phyloP scores from a whole-genome alignment of 139 green algal genomes.

The Zygnema cylindricum region DNA sequence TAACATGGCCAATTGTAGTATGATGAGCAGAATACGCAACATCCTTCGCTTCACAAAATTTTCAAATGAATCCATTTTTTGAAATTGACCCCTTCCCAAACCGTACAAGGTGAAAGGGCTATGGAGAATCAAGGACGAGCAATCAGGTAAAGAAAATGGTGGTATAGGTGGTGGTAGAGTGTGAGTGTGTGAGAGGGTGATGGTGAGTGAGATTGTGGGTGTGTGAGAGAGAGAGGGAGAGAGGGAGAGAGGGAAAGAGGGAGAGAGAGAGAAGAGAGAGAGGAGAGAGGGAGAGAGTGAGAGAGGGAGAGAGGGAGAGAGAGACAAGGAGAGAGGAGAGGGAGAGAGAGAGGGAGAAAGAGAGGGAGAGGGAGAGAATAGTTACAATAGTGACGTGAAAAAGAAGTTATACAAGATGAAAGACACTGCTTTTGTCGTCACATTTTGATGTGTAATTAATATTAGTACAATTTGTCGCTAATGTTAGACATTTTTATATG shows the following conservation, averaged over 20 bases:
- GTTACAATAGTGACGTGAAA: not conserved
- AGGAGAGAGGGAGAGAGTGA: not conserved
- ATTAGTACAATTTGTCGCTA: too few relatives aligned
- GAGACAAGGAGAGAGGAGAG: not conserved
- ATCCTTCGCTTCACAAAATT: not conserved
- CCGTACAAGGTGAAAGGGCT: not conserved
- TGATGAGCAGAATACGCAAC: too few relatives aligned
- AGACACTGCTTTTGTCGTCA: too few relatives aligned
- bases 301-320: not conserved
- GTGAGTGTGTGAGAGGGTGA: not conserved
- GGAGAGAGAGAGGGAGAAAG: not conserved
- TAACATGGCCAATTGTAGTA: too few relatives aligned
- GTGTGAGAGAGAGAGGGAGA: not conserved
- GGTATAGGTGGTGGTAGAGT: not conserved
- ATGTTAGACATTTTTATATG: too few relatives aligned
- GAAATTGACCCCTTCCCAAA: not conserved
- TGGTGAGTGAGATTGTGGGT: not conserved
- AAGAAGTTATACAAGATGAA: too few relatives aligned
- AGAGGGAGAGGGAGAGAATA: not conserved
- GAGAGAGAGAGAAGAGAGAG: not conserved
- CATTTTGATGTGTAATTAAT: too few relatives aligned
- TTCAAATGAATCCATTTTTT: not conserved
- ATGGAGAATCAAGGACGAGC: too few relatives aligned
- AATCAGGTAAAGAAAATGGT: not conserved
- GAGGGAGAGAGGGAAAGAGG: not conserved